A percentile compares a stretch with the other conserved stretches of the same genome.
Conservation (phyloP, 208 protist species). For the Vickermania ingenoplastis region DNA sequence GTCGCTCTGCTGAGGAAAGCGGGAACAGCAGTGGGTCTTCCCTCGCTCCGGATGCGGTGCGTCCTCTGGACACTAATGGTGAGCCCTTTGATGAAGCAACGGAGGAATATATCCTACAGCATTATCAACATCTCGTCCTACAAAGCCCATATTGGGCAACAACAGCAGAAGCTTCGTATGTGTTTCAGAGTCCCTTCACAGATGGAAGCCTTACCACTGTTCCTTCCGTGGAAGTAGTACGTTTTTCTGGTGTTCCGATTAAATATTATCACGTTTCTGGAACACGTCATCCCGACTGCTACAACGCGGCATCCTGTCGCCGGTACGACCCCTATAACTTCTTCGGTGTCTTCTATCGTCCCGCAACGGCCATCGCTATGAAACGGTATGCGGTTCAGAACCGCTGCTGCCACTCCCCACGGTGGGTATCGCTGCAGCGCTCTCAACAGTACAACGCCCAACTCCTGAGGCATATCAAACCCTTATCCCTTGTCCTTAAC, state of each 20-base stretch:
- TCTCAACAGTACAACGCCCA: conserved; percentile 3
- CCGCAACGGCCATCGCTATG: conserved; percentile 31
- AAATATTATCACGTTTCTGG: conserved; percentile 42
- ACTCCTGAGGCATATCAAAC: conserved; percentile 6
- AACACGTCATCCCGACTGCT: conserved; percentile 19
- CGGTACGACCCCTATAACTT: conserved; percentile 63
- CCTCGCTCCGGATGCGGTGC: too few species aligned
- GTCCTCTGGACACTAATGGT: conserved; percentile 60
- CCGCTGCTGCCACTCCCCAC: conserved; percentile 27
- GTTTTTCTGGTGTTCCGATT: conserved; percentile 5
- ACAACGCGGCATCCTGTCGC: conserved; percentile 22
- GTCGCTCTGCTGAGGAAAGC: too few species aligned
- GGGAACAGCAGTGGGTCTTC: too few species aligned
- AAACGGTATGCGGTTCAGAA: conserved; percentile 44
- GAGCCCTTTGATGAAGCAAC: conserved; percentile 32
- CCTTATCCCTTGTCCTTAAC: conserved; percentile 11
- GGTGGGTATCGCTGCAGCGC: conserved; percentile 41
- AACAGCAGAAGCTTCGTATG: conserved; percentile 32
- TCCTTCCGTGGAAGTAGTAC: conserved; percentile 9
- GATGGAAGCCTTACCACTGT: conserved; percentile 12
- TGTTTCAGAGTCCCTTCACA: conserved; percentile 35
- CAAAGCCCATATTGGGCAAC: conserved; percentile 56
- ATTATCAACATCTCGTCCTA: neutral
- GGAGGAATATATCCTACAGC: conserved; percentile 7
- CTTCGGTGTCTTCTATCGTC: conserved; percentile 25